Evolutionary conservation across 2,329 filamentous ascomycete species (phyloP).

Genomic region (Alternaria rosae): DNA sequence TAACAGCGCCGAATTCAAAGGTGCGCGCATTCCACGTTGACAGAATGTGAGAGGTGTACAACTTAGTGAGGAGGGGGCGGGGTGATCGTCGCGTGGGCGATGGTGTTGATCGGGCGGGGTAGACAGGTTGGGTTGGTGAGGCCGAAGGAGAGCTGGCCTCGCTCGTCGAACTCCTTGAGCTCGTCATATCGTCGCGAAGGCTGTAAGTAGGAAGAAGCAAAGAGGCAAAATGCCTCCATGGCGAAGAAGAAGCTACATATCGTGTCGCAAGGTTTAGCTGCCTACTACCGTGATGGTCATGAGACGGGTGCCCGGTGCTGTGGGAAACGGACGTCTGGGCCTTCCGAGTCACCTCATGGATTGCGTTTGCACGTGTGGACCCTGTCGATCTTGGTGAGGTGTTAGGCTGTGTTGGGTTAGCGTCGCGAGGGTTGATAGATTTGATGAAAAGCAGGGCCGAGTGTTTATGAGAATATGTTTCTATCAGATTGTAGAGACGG

Average conservation of each 20-base stretch:
- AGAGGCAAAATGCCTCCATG: not conserved
- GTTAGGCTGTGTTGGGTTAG: not conserved
- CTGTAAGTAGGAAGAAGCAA: not conserved
- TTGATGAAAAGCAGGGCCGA: not conserved
- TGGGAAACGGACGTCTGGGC: constrained; percentile 13
- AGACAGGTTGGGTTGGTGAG: not conserved
- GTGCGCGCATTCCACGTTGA: constrained; percentile 59
- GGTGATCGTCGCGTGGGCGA: constrained; percentile 12
- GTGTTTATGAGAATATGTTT: no score
- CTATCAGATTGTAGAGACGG: not conserved
- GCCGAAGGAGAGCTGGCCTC: not conserved
- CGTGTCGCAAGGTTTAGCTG: constrained; percentile 3
- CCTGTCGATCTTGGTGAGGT: not conserved
- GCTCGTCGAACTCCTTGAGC: no score
- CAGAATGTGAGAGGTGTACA: constrained; percentile 58
- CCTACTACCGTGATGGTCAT: constrained; percentile 18
- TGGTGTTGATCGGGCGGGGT: constrained; percentile 12
- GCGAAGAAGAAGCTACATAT: constrained; percentile 5
- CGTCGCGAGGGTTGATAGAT: not conserved
- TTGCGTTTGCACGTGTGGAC: not conserved
- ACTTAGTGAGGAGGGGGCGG: constrained; percentile 34
- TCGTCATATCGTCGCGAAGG: not conserved
- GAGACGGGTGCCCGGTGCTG: constrained; percentile 10
- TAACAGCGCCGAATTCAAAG: constrained; percentile 60
- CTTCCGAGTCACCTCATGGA: not conserved